Conservation (phyloP, 208 protist species). For the Crithidia brevicula region DNA sequence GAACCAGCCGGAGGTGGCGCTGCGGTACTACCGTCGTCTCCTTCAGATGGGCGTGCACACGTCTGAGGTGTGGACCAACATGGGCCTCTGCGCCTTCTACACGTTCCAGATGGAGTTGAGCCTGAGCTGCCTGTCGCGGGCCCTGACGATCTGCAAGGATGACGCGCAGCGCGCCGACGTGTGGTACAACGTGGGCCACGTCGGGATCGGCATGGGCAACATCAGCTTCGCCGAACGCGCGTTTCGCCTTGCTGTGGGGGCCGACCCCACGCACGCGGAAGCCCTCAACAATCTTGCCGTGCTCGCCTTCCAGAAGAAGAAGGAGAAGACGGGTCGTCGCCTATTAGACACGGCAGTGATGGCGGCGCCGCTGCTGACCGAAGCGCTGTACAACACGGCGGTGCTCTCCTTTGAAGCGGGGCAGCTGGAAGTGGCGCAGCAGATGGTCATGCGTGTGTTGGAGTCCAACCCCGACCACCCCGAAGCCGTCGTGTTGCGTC, state of each 20-base stretch:
- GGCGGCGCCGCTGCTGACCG: slow-evolving; percentile 77
- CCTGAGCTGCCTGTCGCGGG: slow-evolving; percentile 92
- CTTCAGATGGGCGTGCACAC: slow-evolving; percentile 95
- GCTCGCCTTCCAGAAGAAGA: slow-evolving; percentile 37
- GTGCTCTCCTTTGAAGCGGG: slow-evolving; percentile 74
- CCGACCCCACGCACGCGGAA: slow-evolving; percentile 92
- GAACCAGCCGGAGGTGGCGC: slow-evolving; percentile 93
- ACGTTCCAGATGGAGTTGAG: slow-evolving; percentile 94
- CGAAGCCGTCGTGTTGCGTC: slow-evolving; percentile 69
- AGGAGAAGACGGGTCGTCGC: slow-evolving; percentile 58
- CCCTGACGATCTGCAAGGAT: slow-evolving; percentile 71
- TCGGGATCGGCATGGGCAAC: slow-evolving; percentile 94
- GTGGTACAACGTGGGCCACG: slow-evolving; percentile 97
- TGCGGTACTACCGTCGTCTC: slow-evolving; percentile 94
- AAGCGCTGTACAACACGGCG: slow-evolving; percentile 94
- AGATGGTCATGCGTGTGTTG: slow-evolving; percentile 59
- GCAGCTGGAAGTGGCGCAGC: slow-evolving; percentile 84
- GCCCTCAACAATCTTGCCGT: slow-evolving; percentile 96
- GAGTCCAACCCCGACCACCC: slow-evolving; percentile 86
- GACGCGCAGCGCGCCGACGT: slow-evolving; percentile 83
- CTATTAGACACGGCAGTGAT: slow-evolving; percentile 78
- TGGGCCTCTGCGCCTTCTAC: slow-evolving; percentile 96
- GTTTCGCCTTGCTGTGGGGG: slow-evolving; percentile 89
- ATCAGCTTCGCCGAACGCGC: slow-evolving; percentile 89
- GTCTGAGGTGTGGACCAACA: slow-evolving; percentile 95